Base-by-base conservation (phyloP, 768 basidiomycete species). In the Podaxis sp. region DNA sequence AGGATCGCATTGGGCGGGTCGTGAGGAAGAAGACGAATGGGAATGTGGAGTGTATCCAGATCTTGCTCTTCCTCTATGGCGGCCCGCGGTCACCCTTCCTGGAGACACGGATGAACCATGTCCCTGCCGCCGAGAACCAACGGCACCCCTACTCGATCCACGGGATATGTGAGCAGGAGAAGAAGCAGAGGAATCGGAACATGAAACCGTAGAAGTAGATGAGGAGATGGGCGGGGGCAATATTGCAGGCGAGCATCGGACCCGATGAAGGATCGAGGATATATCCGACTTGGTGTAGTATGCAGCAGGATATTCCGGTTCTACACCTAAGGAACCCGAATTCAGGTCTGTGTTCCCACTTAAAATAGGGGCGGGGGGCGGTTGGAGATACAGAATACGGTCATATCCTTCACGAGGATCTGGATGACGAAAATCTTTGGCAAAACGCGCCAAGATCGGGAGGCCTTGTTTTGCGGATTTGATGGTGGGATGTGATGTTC, bases 401-500 rank as follows among this genome's bases (percentile, higher is more conserved):
- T 92, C 79, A 71, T 87, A 86, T 19, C 87, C 90, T 78, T 93
- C 92, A 39, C 77, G 68, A 40, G 79, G 68, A 22, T 71, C 71
- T 30, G 92, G 92, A 28, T 77, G 70, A 69, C 78, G 76, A 69
- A 87, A 89, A 66, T 87, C 84, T 54, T 80, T 77, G 52, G 81
- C 81, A 73, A 94, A 92, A 57, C 84, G 83, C 64, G 83, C 78
- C 60, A 93, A 78, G n/a, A 92, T 76, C 39, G 77, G 74, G 68
- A 88, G 68, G 19, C 85, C 90, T 49, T 84, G 79, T 69, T 83
- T 81, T 57, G 82, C 78, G 66, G 73, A 79, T 65, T 77, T 85
- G 73, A 94, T 93, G 59, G 92, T 94, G 57, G 92, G 93, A 75
- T 92, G 92, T 54, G 75, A 79, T 39, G 80, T 81, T 68, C 92